A percentile compares a stretch with the other conserved stretches of the same genome.
These are phyloP conservation scores for Glutinoglossum americanum DNA, from an alignment of 495 filamentous ascomycete genomes.

Conservation along the genomic window DNA sequence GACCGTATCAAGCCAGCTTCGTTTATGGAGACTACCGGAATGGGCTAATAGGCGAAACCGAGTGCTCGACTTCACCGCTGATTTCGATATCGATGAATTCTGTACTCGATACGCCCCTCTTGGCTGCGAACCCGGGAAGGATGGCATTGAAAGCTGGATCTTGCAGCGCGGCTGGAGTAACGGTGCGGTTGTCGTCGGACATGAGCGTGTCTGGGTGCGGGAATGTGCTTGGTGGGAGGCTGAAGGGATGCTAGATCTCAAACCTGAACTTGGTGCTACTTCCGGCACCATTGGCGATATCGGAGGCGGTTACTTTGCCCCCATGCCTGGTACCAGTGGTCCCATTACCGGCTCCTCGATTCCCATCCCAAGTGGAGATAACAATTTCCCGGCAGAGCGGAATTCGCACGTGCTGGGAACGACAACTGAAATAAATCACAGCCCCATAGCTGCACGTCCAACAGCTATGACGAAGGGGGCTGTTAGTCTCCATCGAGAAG, in stretches of 20 bases:
- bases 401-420: too few species aligned
- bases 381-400: too few species aligned
- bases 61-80: constrained; percentile 86
- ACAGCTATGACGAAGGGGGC: too few species aligned
- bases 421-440: too few species aligned
- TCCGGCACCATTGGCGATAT: constrained; percentile 30
- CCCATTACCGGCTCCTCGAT: too few species aligned
- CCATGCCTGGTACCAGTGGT: too few species aligned
- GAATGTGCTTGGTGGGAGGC: constrained; percentile 95
- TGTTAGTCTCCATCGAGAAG: too few species aligned
- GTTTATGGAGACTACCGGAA: constrained; percentile 79
- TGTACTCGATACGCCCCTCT: constrained; percentile 54
- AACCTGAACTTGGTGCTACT: constrained; percentile 34
- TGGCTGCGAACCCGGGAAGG: constrained; percentile 72
- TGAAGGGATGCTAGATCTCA: constrained; percentile 86
- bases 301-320: too few species aligned
- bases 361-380: too few species aligned
- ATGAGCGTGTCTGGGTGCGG: constrained; percentile 85
- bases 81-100: constrained; percentile 92
- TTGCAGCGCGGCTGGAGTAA: constrained; percentile 95
- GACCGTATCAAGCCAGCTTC: constrained; percentile 77
- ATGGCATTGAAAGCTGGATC: constrained; percentile 89
- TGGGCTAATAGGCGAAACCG: constrained; percentile 89
- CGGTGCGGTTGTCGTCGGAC: constrained; percentile 78
- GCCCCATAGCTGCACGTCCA: too few species aligned